Percentiles rank a stretch among this genome's conserved stretches.
Conservation (phyloP, 768 basidiomycete species). For the Boletellus ananiceps region DNA sequence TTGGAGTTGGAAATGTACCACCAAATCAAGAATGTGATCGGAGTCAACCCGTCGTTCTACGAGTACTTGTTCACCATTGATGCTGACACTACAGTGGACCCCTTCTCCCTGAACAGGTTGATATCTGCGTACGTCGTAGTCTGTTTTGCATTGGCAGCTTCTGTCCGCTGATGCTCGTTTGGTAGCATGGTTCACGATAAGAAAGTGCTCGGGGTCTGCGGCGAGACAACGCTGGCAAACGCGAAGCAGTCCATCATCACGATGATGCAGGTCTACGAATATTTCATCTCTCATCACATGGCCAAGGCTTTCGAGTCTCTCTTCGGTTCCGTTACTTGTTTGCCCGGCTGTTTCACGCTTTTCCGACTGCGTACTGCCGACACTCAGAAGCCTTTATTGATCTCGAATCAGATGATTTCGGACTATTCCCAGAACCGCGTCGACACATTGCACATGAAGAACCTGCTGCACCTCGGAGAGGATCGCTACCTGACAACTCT, state of each 20-base stretch:
- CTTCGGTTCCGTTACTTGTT: constrained; percentile 96
- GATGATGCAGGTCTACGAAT: constrained; percentile 99
- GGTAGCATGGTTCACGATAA: constrained; percentile 94
- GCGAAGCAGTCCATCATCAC: constrained; percentile 93
- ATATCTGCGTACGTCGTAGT: constrained; percentile 77
- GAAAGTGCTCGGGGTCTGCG: constrained; percentile 90
- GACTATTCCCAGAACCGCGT: constrained; percentile 97
- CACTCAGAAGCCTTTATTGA: constrained; percentile 90
- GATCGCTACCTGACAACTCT: constrained; percentile 98
- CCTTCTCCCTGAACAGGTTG: constrained; percentile 81
- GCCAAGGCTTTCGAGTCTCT: constrained; percentile 97
- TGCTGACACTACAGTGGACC: constrained; percentile 92
- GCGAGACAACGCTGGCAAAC: constrained; percentile 90
- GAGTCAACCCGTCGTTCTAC: constrained; percentile 98
- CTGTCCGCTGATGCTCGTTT: neutral
- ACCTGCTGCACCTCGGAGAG: constrained; percentile 94
- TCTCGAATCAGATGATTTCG: constrained; percentile 83
- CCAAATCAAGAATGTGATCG: constrained; percentile 99
- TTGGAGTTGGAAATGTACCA: constrained; percentile 98
- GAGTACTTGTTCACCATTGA: constrained; percentile 93
- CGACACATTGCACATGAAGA: constrained; percentile 98
- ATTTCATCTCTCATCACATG: constrained; percentile 98
- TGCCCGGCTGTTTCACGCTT: constrained; percentile 98
- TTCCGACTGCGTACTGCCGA: constrained; percentile 94
- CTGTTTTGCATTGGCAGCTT: neutral